Conservation (phyloP, 305 asterid genomes). For the Petunia hybrid region DNA sequence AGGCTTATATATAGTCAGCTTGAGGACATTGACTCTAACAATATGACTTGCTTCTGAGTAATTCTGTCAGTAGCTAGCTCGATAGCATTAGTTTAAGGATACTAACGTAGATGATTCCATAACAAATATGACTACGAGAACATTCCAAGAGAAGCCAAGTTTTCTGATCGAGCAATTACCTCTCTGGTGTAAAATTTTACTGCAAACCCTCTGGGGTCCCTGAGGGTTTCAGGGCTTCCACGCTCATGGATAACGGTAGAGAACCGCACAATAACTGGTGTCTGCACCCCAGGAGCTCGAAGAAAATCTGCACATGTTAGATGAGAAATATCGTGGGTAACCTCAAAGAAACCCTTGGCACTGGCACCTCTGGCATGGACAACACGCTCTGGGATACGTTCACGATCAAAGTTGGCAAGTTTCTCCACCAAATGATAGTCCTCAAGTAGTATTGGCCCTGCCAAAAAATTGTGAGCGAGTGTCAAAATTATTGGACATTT, state of each 20-base stretch:
- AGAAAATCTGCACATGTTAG: slow-evolving; percentile 55
- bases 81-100: neutral
- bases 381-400: slow-evolving; percentile 53
- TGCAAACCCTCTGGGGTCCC: slow-evolving; percentile 55
- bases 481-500: neutral
- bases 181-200: slow-evolving; percentile 57
- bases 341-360: slow-evolving; percentile 30
- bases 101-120: neutral
- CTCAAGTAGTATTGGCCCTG: slow-evolving; percentile 52
- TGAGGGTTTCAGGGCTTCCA: slow-evolving; percentile 54
- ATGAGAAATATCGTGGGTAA: slow-evolving; percentile 47
- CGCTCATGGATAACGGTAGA: slow-evolving; percentile 55
- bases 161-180: slow-evolving; percentile 35
- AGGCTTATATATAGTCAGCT: neutral
- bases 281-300: slow-evolving; percentile 53
- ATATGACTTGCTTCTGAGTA: neutral
- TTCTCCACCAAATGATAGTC: slow-evolving; percentile 58
- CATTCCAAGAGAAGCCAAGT: neutral
- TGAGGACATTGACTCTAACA: neutral
- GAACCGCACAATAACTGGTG: slow-evolving; percentile 54
- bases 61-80: too few species aligned
- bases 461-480: neutral
- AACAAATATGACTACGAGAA: neutral
- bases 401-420: slow-evolving; percentile 55
- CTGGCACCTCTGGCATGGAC: slow-evolving; percentile 58